Evolutionary conservation across 2,329 filamentous ascomycete species (phyloP).

Genomic region (Fusarium hostae): DNA sequence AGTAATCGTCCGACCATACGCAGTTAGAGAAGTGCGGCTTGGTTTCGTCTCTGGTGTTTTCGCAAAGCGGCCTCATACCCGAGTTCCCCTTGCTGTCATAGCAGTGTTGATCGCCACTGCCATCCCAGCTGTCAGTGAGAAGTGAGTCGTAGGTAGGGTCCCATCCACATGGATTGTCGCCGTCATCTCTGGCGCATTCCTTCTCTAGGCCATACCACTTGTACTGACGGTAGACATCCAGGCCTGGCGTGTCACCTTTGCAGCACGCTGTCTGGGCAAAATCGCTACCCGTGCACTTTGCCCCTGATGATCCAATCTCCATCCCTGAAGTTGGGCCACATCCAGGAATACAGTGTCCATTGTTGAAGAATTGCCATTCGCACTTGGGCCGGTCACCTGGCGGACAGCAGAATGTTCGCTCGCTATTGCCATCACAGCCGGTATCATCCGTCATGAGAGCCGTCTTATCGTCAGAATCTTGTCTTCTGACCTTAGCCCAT

Average conservation of each 20-base stretch:
- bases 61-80: background rate
- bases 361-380: constrained; percentile 12
- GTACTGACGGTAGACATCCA: constrained; percentile 11
- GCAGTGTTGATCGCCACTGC: background rate
- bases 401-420: constrained; percentile 20
- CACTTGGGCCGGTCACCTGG: constrained; percentile 11
- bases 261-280: background rate
- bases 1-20: background rate
- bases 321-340: background rate
- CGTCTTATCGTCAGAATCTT: too few species aligned
- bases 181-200: background rate
- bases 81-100: background rate
- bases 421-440: background rate
- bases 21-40: constrained; percentile 3
- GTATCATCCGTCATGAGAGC: constrained; percentile 14
- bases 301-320: background rate
- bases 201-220: background rate
- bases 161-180: background rate
- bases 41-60: background rate
- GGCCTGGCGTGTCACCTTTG: background rate
- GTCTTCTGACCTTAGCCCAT: too few species aligned
- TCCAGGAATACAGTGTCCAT: constrained; percentile 6
- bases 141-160: background rate
- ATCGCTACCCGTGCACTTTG: background rate
- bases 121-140: background rate